A percentile compares a stretch with the other conserved stretches of the same genome.
Evolutionary conservation across 2,329 filamentous ascomycete genomes (phyloP).

Genomic region (Scortechinia acanthostroma): DNA sequence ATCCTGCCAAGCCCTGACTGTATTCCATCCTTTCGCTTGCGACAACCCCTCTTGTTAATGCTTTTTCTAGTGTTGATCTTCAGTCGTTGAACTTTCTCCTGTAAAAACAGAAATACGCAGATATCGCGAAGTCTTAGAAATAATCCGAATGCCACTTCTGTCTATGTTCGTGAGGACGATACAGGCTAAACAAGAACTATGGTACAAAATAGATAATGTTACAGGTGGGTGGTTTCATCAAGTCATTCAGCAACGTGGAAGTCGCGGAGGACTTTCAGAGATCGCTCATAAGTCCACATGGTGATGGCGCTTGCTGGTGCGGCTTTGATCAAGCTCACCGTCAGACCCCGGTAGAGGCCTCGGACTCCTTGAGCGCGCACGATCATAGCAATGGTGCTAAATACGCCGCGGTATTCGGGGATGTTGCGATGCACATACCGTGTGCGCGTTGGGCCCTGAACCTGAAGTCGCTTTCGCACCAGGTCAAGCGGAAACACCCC

Average conservation of each 20-base stretch:
- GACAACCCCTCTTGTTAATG: neutral
- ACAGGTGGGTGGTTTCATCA: too few relatives aligned
- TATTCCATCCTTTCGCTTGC: neutral
- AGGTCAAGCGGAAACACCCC: slow-evolving; percentile 88
- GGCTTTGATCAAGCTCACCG: slow-evolving; percentile 84
- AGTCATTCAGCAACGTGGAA: too few relatives aligned
- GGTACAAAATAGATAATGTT: too few relatives aligned
- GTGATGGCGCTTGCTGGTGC: slow-evolving; percentile 89
- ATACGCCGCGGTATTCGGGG: slow-evolving; percentile 68
- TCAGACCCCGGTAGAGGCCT: slow-evolving; percentile 80
- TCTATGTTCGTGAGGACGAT: too few relatives aligned
- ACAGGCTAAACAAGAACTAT: too few relatives aligned
- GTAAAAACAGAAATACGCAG: too few relatives aligned
- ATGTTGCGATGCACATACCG: slow-evolving; percentile 82
- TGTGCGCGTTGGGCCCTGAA: slow-evolving; percentile 79
- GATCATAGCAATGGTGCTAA: slow-evolving; percentile 62
- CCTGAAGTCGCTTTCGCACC: slow-evolving; percentile 85
- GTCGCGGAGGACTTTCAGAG: slow-evolving; percentile 48
- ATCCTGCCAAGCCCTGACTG: neutral
- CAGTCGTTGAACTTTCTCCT: too few relatives aligned
- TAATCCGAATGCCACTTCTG: too few relatives aligned
- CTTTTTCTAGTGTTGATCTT: too few relatives aligned
- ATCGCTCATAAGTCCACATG: slow-evolving; percentile 87
- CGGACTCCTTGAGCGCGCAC: slow-evolving; percentile 66
- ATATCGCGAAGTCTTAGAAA: too few relatives aligned